Evolutionary conservation across 495 filamentous ascomycete species (phyloP).

Genomic region (Hyaloscypha hepaticicola): DNA sequence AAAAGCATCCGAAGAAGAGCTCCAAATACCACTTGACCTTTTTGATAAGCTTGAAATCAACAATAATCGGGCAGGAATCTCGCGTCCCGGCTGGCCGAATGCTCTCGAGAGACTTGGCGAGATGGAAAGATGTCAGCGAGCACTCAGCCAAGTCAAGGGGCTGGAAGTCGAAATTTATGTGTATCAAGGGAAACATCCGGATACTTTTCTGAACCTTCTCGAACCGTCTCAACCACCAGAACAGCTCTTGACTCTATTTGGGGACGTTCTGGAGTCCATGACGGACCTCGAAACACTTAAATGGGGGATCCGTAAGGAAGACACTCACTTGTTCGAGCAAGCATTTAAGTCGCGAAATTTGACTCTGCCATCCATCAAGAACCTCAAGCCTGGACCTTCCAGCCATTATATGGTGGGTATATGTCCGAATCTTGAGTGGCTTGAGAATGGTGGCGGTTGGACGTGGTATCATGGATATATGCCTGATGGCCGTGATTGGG

Average conservation of each 20-base stretch:
- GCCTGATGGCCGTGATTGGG: slow-evolving; percentile 11
- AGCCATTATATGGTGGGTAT: slow-evolving; percentile 9
- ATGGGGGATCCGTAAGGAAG: slow-evolving; percentile 11
- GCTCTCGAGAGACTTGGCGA: slow-evolving; percentile 14
- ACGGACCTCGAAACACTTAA: slow-evolving; percentile 8
- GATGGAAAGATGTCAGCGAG: slow-evolving; percentile 7
- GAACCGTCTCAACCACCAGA: slow-evolving; percentile 11
- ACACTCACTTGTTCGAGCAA: slow-evolving; percentile 8
- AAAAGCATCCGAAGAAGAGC: background rate
- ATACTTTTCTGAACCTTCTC: background rate
- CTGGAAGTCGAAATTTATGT: slow-evolving; percentile 7
- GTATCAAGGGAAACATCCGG: background rate
- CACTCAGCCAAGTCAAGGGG: slow-evolving; percentile 5
- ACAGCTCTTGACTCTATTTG: slow-evolving; percentile 11
- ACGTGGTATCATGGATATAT: slow-evolving; percentile 11
- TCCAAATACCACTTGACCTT: slow-evolving; percentile 6
- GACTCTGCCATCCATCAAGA: slow-evolving; percentile 4
- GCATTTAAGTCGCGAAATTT: slow-evolving; percentile 15
- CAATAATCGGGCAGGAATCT: slow-evolving; percentile 1
- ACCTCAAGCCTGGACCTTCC: slow-evolving; percentile 8
- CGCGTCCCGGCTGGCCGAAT: slow-evolving; percentile 16
- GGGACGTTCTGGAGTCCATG: slow-evolving; percentile 11
- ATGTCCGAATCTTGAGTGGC: slow-evolving; percentile 7
- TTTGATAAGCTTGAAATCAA: slow-evolving; percentile 3
- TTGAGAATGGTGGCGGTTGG: slow-evolving; percentile 4